phyloP scores from a whole-genome alignment of 768 basidiomycete genomes.

The Paxillus rubicundulus region DNA sequence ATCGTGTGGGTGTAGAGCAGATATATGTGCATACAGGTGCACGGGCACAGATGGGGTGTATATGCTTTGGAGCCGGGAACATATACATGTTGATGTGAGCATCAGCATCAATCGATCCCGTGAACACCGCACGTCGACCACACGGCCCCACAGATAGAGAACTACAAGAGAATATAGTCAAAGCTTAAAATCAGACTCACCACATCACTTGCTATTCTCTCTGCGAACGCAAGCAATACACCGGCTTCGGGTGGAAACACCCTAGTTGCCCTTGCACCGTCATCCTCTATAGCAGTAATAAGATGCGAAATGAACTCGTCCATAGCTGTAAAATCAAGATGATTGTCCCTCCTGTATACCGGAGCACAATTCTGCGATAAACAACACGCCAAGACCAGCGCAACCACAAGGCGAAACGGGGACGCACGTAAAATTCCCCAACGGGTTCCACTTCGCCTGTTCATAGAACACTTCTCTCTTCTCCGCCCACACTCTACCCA shows the following conservation, averaged over 20 bases:
- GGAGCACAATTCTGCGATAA: background rate
- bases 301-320: conserved; percentile 80
- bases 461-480: conserved; percentile 94
- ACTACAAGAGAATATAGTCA: background rate
- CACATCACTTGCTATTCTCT: conserved; percentile 82
- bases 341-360: conserved; percentile 44
- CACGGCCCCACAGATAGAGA: background rate
- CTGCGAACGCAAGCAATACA: conserved; percentile 79
- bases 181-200: conserved; percentile 38
- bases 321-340: conserved; percentile 90
- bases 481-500: conserved; percentile 94
- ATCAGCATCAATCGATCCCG: too few relatives aligned
- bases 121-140: background rate
- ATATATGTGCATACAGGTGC: too few relatives aligned
- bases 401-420: background rate
- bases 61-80: too few relatives aligned
- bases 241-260: conserved; percentile 82
- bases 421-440: conserved; percentile 78
- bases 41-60: too few relatives aligned
- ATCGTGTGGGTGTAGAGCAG: too few relatives aligned
- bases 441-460: conserved; percentile 70
- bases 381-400: background rate
- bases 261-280: conserved; percentile 77
- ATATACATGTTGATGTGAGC: too few relatives aligned
- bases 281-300: conserved; percentile 59